Base-by-base conservation (phyloP, 2,329 filamentous ascomycete genomes). In the Arthrinium phaeospermum region DNA sequence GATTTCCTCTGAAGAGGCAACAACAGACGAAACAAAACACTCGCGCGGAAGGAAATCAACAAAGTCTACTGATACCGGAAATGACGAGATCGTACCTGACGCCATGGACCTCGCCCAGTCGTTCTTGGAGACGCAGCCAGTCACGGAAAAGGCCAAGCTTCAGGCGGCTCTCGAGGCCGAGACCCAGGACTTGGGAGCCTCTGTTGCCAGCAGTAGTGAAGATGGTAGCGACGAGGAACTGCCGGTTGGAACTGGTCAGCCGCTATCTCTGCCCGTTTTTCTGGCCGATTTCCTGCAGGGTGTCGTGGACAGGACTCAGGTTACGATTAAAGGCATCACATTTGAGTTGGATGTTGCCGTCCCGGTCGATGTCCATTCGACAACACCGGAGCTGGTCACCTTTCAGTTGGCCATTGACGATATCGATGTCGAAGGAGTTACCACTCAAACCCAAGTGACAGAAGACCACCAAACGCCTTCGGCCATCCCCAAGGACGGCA, bases 271-370 rank as follows among this genome's bases (percentile, higher is more conserved):
- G 5, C 93, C 93, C 7, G 85, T 84, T 0, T 94, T 95, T 75
- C 83, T 96, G 67, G 89, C 91, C 57, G 89, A 89, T 75, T 94
- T 94, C 75, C 81, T 96, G 7, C 91, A 94, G 75, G 92, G 93
- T 44, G 90, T 95, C 68, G 84, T 92, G 37, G 93, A 96, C 81
- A 88, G 93, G 67, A 86, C 92, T 71, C 89, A 93, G 78, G 83
- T 96, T 37, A 86, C 85, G 69, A 90, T 96, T 72, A 88, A 87
- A 69, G 87, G 90, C 37, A 87, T 96, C 71, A 87, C 86, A 14
- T 87, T 95, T 74, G 89, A 91, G 76, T 82, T 95, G 24, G 91
- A 94, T 75, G 83, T 91, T 53, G 85, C 90, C 68, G 82, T 90
- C 12, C 86, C 88, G 2, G 79, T 86, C 45, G 86, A 92, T 73